Evolutionary conservation across 305 asterid genomes (phyloP).

Genomic region (Fraxinus baroniana): DNA sequence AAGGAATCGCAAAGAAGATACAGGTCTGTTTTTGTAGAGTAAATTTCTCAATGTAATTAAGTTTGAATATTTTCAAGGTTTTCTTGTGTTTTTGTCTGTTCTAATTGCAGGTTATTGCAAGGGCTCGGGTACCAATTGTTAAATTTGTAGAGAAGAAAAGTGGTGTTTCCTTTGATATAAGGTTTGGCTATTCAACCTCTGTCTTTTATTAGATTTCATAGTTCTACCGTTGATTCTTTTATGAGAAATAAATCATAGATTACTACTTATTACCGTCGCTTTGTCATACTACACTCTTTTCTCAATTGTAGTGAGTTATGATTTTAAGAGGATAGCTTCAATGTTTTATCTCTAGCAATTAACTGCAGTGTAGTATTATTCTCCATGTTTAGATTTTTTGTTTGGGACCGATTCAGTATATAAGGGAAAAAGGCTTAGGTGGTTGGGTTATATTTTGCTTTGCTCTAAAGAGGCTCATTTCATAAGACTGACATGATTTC

Average conservation of each 20-base stretch:
- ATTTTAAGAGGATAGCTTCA: background rate
- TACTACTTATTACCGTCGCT: background rate
- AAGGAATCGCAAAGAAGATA: constrained; percentile 82
- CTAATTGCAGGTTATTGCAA: constrained; percentile 72
- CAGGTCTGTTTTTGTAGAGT: constrained; percentile 51
- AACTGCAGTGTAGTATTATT: background rate
- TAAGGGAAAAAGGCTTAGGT: background rate
- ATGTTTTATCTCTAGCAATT: background rate
- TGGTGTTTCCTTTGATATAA: constrained; percentile 77
- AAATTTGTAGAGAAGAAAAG: constrained; percentile 93
- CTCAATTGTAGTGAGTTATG: background rate
- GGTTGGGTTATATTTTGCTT: background rate
- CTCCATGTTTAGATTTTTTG: background rate
- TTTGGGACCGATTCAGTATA: background rate
- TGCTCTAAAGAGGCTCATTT: background rate
- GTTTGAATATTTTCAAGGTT: constrained; percentile 11
- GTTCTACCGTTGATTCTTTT: background rate
- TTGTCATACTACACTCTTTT: background rate
- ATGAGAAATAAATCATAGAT: background rate
- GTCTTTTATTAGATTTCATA: constrained; percentile 2
- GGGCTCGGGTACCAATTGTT: constrained; percentile 92
- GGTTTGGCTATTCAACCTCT: constrained; percentile 39
- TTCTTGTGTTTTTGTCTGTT: constrained; percentile 10
- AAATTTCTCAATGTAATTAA: constrained; percentile 15
- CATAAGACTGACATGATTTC: background rate